Evolutionary conservation across 176 grass and related monocot species (phyloP).

Genomic region (Ananas comosus): DNA sequence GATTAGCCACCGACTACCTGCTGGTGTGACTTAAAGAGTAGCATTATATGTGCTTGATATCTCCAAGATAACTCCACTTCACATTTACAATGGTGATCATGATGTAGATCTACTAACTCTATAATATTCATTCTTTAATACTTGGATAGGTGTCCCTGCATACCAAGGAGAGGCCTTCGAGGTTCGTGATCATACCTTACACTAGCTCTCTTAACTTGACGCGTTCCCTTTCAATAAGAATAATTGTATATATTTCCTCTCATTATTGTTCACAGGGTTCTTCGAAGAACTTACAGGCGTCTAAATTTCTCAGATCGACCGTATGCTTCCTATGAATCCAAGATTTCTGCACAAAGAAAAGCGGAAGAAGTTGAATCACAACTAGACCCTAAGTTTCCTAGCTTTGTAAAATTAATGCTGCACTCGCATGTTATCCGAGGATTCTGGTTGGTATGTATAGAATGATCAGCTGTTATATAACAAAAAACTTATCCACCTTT

Average conservation of each 20-base stretch:
- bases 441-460: conserved; percentile 64
- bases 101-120: no score
- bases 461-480: neutral
- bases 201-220: neutral
- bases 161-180: neutral
- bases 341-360: conserved; percentile 46
- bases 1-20: no score
- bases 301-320: conserved; percentile 36
- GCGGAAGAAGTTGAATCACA: conserved; percentile 60
- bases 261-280: conserved; percentile 27
- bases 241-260: neutral
- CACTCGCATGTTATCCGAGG: conserved; percentile 65
- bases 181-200: neutral
- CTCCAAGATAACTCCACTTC: no score
- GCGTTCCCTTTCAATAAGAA: conserved; percentile 2
- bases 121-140: neutral
- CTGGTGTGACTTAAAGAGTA: no score
- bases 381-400: conserved; percentile 39
- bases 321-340: conserved; percentile 44
- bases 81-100: no score
- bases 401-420: conserved; percentile 70
- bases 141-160: conserved; percentile 11
- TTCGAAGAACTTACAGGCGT: conserved; percentile 32
- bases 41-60: no score
- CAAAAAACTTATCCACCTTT: no score